phyloP scores from a whole-genome alignment of 352 stramenopile genomes.

The Phytophthora constricta region DNA sequence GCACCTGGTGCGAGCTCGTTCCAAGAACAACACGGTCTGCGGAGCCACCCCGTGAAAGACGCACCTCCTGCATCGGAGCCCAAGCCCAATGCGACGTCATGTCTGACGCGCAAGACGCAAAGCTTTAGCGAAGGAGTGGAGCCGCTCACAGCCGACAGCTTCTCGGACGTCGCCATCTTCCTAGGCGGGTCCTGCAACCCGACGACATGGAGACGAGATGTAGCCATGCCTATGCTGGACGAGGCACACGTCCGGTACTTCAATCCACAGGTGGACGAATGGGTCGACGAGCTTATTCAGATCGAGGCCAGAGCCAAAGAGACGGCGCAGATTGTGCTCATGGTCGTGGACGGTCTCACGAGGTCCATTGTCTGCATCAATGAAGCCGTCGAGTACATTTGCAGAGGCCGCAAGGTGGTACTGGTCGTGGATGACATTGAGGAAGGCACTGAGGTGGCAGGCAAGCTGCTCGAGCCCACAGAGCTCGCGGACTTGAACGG shows the following conservation, averaged over 20 bases:
- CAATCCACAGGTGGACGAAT: slow-evolving; percentile 92
- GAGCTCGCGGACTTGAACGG: slow-evolving; percentile 87
- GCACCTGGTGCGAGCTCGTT: slow-evolving; percentile 44
- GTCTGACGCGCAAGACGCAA: slow-evolving; percentile 50
- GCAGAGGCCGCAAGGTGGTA: slow-evolving; percentile 67
- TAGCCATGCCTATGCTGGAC: slow-evolving; percentile 80
- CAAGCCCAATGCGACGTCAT: slow-evolving; percentile 20
- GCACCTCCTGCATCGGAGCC: slow-evolving; percentile 13
- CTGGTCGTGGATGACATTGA: slow-evolving; percentile 86
- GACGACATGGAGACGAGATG: slow-evolving; percentile 85
- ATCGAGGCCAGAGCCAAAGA: slow-evolving; percentile 86
- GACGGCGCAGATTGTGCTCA: slow-evolving; percentile 80
- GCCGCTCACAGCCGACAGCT: slow-evolving; percentile 35
- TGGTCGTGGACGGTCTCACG: slow-evolving; percentile 86
- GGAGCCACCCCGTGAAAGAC: slow-evolving; percentile 1
- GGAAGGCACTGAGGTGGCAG: slow-evolving; percentile 56
- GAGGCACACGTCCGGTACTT: slow-evolving; percentile 76
- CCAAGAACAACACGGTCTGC: slow-evolving; percentile 35
- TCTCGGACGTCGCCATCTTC: slow-evolving; percentile 70
- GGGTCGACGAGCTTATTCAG: slow-evolving; percentile 85
- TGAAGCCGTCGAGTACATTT: slow-evolving; percentile 90
- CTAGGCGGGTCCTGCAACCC: slow-evolving; percentile 90
- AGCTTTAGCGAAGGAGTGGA: slow-evolving; percentile 62
- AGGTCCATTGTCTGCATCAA: slow-evolving; percentile 88
- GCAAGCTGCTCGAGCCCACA: slow-evolving; percentile 48